Conservation (phyloP, 208 protist genomes). For the Crithidia thermophila region DNA sequence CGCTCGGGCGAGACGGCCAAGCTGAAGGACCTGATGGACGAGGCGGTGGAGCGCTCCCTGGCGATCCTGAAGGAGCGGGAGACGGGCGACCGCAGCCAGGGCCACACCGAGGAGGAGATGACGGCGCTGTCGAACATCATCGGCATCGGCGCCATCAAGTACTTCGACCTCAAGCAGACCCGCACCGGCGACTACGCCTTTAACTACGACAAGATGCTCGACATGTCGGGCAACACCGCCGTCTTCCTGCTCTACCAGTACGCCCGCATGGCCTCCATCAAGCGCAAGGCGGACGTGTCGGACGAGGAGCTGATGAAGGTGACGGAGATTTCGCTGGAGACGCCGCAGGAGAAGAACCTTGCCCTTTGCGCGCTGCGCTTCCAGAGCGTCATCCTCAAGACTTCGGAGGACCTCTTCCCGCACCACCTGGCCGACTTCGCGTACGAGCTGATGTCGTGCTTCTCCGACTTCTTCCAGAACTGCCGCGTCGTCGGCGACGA, state of each 20-base stretch:
- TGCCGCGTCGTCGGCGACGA: slow-evolving; percentile 88
- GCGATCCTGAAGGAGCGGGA: slow-evolving; percentile 88
- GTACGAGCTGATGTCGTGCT: slow-evolving; percentile 93
- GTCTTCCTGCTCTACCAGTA: slow-evolving; percentile 98
- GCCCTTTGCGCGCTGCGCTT: slow-evolving; percentile 88
- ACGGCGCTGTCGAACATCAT: slow-evolving; percentile 86
- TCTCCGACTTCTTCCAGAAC: slow-evolving; percentile 97
- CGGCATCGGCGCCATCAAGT: slow-evolving; percentile 96
- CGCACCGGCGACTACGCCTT: slow-evolving; percentile 96
- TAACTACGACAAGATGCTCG: slow-evolving; percentile 96
- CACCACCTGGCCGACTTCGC: slow-evolving; percentile 96
- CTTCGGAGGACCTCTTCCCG: slow-evolving; percentile 91
- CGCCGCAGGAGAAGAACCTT: slow-evolving; percentile 85
- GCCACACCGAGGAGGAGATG: slow-evolving; percentile 86
- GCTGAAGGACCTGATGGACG: slow-evolving; percentile 96
- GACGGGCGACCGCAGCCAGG: slow-evolving; percentile 71
- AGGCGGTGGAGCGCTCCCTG: slow-evolving; percentile 88
- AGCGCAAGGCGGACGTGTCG: slow-evolving; percentile 83
- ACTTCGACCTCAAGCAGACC: slow-evolving; percentile 97
- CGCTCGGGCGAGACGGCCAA: slow-evolving; percentile 95
- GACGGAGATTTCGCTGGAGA: slow-evolving; percentile 71
- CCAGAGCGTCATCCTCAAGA: slow-evolving; percentile 88
- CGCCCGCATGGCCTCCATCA: slow-evolving; percentile 96
- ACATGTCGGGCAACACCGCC: slow-evolving; percentile 97
- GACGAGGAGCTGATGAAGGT: slow-evolving; percentile 61